Base-by-base conservation (phyloP, 1,284 basidiomycete species). In the Coniferiporia weirii region DNA sequence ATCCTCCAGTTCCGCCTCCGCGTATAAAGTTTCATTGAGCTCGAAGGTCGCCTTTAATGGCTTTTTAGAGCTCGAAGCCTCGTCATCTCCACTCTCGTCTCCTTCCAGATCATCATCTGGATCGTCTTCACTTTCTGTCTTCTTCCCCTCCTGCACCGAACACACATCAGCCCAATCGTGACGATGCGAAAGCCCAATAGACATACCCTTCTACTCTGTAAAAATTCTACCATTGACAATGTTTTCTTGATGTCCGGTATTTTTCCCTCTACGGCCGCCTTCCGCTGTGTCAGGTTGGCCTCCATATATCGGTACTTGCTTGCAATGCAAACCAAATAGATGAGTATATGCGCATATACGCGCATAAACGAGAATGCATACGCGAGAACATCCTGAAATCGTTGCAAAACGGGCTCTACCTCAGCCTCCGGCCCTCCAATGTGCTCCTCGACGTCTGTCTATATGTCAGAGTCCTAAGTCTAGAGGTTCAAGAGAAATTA, bases 291-390 rank as follows among this genome's bases (percentile, higher is more conserved):
- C 51, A 96, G 79, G 69, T 88, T 95, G 38, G 85, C 77, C 68
- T 98, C 96, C 96, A 99, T 98, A 75, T 96, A 97, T 61, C 93
- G 90, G 79, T 99, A 99, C 79, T 99, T 98, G 63, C 95, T 98
- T 75, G 66, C 69, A 74, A 74, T 40, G 32, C 32, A 19, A 57
- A 32, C n/a, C 35, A 38, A 27, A 61, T 54, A 47, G 55, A 19
- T 52, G 34, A 60, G 64, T 61, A 62, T 62, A 61, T 60, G 61
- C 60, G 65, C 61, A 65, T 64, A 63, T 64, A 65, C 55, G 52
- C 66, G 53, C 49, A 57, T 22, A 49, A 43, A 54, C 60, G 65
- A 51, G 61, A 57, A 19, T n/a, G 19, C 62, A 61, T 76, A 96
- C 93, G 93, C 91, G 70, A 96, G 83, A 36, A 94, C 93, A 75